phyloP scores from a whole-genome alignment of 768 basidiomycete genomes.

The Leucocoprinus birnbaumii region DNA sequence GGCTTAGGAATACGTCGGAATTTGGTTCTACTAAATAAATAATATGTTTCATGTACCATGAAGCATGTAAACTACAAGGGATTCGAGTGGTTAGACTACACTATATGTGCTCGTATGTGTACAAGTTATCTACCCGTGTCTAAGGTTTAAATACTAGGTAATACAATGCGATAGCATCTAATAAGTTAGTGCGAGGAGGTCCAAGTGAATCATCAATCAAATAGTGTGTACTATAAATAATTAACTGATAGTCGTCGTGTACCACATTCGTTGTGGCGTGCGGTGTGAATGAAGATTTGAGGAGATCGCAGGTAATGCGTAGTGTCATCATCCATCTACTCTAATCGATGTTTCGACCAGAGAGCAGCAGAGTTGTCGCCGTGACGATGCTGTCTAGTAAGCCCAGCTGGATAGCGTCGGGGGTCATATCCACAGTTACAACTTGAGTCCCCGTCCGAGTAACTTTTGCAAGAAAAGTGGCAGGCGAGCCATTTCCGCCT shows the following conservation, averaged over 20 bases:
- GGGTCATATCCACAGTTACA: constrained; percentile 52
- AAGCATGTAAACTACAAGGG: not conserved
- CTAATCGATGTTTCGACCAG: constrained; percentile 61
- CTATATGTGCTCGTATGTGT: not conserved
- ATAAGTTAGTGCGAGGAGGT: not conserved
- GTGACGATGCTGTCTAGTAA: constrained; percentile 51
- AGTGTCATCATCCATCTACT: constrained; percentile 19
- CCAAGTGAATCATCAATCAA: not conserved
- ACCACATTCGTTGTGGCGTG: not conserved
- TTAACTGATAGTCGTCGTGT: not conserved
- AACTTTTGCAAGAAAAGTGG: constrained; percentile 47
- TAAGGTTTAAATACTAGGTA: not conserved
- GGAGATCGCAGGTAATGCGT: not conserved
- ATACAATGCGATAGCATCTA: not conserved
- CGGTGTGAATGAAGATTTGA: not conserved
- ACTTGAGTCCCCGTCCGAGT: constrained; percentile 30
- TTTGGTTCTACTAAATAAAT: not conserved
- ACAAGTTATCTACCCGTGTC: not conserved
- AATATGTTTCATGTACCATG: not conserved
- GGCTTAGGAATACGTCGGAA: too few species aligned
- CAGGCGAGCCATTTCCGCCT: constrained; percentile 26
- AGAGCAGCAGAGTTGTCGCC: constrained; percentile 53
- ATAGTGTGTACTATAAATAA: constrained; percentile 1
- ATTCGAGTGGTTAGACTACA: not conserved
- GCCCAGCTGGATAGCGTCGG: constrained; percentile 50